Percentiles rank a stretch among this genome's conserved stretches.
These are phyloP conservation scores for Leccinellum albellum DNA, from an alignment of 768 basidiomycete species.

Conservation along the genomic window DNA sequence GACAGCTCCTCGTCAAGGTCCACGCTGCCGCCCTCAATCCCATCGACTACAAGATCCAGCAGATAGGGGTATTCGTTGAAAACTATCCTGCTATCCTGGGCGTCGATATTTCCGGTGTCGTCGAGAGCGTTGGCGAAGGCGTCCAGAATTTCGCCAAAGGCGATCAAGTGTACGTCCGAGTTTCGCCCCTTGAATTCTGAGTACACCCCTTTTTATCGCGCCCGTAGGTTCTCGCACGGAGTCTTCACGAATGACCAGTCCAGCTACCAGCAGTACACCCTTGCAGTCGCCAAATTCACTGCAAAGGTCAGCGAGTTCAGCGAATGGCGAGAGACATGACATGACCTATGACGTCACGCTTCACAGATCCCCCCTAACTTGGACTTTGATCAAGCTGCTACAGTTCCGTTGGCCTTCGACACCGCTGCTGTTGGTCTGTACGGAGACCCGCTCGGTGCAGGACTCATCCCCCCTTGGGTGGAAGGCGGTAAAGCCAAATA, in stretches of 20 bases:
- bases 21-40: slow-evolving; percentile 44
- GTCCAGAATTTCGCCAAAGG: slow-evolving; percentile 36
- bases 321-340: neutral
- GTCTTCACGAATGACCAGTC: slow-evolving; percentile 32
- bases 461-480: slow-evolving; percentile 36
- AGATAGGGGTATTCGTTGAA: slow-evolving; percentile 29
- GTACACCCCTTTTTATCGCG: neutral
- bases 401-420: slow-evolving; percentile 46
- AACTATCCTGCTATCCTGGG: slow-evolving; percentile 37
- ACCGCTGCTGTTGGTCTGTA: slow-evolving; percentile 49
- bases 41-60: slow-evolving; percentile 38
- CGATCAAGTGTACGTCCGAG: slow-evolving; percentile 35
- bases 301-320: slow-evolving; percentile 32
- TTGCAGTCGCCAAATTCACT: slow-evolving; percentile 30
- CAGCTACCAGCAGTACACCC: slow-evolving; percentile 40
- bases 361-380: slow-evolving; percentile 42
- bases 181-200: neutral
- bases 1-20: slow-evolving; percentile 42
- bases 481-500: slow-evolving; percentile 35
- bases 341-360: slow-evolving; percentile 1
- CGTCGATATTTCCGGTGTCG: slow-evolving; percentile 35
- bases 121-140: slow-evolving; percentile 37
- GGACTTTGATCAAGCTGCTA: slow-evolving; percentile 42
- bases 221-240: slow-evolving; percentile 17
- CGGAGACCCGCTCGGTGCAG: slow-evolving; percentile 34